These are phyloP conservation scores for Salix viminalis DNA, from an alignment of 345 rosid species.

Conservation along the genomic window DNA sequence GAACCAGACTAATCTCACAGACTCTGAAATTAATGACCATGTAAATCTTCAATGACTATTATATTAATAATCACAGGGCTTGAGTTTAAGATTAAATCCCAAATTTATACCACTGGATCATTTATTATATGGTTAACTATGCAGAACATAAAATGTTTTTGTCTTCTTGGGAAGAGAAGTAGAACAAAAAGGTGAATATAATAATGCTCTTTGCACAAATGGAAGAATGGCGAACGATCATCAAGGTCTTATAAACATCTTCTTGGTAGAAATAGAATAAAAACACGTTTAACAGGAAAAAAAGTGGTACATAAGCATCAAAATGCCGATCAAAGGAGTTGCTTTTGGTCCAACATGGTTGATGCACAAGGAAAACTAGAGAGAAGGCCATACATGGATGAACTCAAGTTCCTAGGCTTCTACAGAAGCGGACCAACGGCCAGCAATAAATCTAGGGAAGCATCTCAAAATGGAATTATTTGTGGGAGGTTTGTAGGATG, in stretches of 20 bases:
- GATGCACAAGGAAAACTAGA: background rate
- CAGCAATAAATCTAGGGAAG: constrained; percentile 33
- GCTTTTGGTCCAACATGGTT: constrained; percentile 12
- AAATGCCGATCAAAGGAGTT: constrained; percentile 9
- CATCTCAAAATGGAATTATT: constrained; percentile 28
- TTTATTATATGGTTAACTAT: too few relatives aligned
- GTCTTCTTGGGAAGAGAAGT: too few relatives aligned
- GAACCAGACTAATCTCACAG: too few relatives aligned
- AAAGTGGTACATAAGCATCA: constrained; percentile 1
- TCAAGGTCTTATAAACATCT: too few relatives aligned
- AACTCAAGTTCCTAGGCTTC: constrained; percentile 10
- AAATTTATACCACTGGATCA: too few relatives aligned
- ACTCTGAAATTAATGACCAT: too few relatives aligned
- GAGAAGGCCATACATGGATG: background rate
- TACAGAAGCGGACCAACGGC: constrained; percentile 19
- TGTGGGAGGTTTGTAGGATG: constrained; percentile 30
- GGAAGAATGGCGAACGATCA: background rate
- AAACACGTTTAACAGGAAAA: background rate
- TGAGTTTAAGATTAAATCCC: too few relatives aligned
- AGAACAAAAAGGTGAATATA: too few relatives aligned
- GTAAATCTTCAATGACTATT: too few relatives aligned
- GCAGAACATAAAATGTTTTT: too few relatives aligned
- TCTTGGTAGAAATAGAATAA: background rate
- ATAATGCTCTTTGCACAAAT: too few relatives aligned
- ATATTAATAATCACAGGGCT: too few relatives aligned